Evolutionary conservation across 2,329 filamentous ascomycete genomes (phyloP).

Genomic region (Domatiomyces catenatus): DNA sequence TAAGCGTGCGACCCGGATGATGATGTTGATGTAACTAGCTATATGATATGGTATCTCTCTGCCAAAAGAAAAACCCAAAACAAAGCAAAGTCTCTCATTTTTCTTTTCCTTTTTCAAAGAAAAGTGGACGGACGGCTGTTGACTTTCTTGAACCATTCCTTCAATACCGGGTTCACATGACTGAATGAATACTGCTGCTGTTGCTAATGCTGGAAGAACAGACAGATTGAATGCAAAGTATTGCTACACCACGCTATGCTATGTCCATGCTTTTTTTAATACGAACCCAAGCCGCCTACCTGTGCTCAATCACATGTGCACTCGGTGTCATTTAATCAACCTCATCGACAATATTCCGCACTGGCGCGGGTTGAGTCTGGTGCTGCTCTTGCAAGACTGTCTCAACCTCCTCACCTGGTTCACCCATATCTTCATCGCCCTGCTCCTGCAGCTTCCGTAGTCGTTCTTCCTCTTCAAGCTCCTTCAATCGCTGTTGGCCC

Average conservation of each 20-base stretch:
- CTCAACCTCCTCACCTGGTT: conserved; percentile 8
- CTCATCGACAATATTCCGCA: conserved; percentile 1
- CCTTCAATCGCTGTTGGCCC: conserved; percentile 60
- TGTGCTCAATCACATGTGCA: neutral
- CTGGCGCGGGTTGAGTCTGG: neutral
- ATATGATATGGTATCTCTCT: no score
- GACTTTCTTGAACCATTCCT: no score
- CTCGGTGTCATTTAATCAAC: neutral
- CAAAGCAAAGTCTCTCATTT: no score
- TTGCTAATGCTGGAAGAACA: no score
- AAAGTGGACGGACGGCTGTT: no score
- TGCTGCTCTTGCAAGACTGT: neutral
- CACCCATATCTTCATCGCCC: conserved; percentile 11
- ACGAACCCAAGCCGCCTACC: neutral
- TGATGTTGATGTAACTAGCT: conserved; percentile 17
- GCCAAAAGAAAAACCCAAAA: no score
- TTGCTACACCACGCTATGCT: neutral
- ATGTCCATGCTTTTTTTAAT: neutral
- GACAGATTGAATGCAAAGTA: neutral
- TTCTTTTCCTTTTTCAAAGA: no score
- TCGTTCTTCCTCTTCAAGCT: conserved; percentile 48
- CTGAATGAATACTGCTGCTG: no score
- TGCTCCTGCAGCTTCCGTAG: conserved; percentile 14
- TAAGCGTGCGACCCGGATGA: conserved; percentile 18
- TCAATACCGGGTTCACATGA: no score